Evolutionary conservation across 805 yeast genomes (phyloP).

Genomic region (Starmerella davenportii): DNA sequence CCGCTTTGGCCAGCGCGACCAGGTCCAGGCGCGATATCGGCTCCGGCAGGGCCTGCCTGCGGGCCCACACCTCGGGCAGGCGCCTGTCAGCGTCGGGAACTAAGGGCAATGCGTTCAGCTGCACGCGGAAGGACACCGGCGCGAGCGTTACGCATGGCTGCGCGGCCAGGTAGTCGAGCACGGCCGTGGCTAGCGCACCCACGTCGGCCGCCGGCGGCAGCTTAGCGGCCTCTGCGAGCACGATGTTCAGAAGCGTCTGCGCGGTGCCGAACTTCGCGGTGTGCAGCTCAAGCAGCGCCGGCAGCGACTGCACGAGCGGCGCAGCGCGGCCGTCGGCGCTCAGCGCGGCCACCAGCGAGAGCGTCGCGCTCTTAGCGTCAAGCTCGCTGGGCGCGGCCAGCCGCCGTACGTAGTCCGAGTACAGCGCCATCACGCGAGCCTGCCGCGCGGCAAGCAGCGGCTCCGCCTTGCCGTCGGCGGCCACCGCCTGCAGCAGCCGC

Average conservation of each 20-base stretch:
- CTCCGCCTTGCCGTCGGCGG: no score
- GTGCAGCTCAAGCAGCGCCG: conserved; percentile 7
- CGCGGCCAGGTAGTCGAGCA: conserved; percentile 10
- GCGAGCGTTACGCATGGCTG: conserved; percentile 1
- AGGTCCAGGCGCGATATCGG: not conserved
- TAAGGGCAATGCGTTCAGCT: conserved; percentile 11
- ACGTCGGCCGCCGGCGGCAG: conserved; percentile 7
- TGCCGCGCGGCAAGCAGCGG: no score
- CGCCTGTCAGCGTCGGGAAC: not conserved
- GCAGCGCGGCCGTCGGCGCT: conserved; percentile 1
- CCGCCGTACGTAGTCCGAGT: conserved; percentile 10
- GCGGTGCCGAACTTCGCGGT: conserved; percentile 2
- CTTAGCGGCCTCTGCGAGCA: conserved; percentile 11
- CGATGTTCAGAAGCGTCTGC: conserved; percentile 12
- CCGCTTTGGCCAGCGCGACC: not conserved
- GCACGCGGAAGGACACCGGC: conserved; percentile 14
- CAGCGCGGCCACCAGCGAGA: conserved; percentile 8
- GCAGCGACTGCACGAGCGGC: conserved; percentile 2
- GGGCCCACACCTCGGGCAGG: not conserved
- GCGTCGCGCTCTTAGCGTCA: conserved; percentile 11
- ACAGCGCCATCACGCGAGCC: conserved; percentile 9
- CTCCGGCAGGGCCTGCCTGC: not conserved
- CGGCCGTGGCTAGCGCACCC: conserved; percentile 6
- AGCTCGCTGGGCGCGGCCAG: conserved; percentile 9
- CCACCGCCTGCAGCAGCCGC: conserved; percentile 7